Percentiles rank a stretch among this genome's conserved stretches.
Evolutionary conservation across 805 yeast genomes (phyloP).

Genomic region (Wickerhamia fluorescens): DNA sequence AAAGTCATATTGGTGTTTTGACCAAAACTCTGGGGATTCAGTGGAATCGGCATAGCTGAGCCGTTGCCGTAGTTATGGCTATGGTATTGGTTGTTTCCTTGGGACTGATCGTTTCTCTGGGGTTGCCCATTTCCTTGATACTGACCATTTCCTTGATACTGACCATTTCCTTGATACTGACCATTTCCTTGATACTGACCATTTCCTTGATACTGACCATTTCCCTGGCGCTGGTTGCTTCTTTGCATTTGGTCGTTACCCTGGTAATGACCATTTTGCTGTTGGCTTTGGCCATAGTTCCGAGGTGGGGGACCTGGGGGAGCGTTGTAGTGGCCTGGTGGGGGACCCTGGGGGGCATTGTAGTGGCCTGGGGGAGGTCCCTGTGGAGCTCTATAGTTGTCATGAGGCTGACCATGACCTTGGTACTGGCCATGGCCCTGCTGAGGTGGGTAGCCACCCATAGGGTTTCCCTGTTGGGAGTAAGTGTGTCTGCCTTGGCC

Average conservation of each 20-base stretch:
- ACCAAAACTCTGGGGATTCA: conserved; percentile 31
- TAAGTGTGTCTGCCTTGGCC: conserved; percentile 16
- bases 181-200: neutral
- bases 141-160: too few species aligned
- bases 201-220: neutral
- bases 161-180: neutral
- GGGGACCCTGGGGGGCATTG: conserved; percentile 10
- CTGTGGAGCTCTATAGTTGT: conserved; percentile 14
- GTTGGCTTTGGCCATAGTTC: conserved; percentile 7
- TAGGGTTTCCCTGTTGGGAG: too few species aligned
- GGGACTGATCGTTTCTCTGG: too few species aligned
- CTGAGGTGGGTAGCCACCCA: conserved; percentile 10
- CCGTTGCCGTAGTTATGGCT: too few species aligned
- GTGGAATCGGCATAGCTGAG: conserved; percentile 24
- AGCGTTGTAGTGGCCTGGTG: conserved; percentile 8
- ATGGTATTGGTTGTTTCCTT: too few species aligned
- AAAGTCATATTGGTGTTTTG: conserved; percentile 28
- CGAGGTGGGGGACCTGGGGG: conserved; percentile 12
- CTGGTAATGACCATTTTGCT: conserved; percentile 1
- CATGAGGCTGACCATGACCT: conserved; percentile 4
- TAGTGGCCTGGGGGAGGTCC: conserved; percentile 15
- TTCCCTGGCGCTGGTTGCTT: too few species aligned
- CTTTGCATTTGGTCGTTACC: neutral
- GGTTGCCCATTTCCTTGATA: too few species aligned
- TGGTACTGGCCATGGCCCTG: conserved; percentile 6